phyloP scores from a whole-genome alignment of 208 protist species.

The Crithidia mellificae region DNA sequence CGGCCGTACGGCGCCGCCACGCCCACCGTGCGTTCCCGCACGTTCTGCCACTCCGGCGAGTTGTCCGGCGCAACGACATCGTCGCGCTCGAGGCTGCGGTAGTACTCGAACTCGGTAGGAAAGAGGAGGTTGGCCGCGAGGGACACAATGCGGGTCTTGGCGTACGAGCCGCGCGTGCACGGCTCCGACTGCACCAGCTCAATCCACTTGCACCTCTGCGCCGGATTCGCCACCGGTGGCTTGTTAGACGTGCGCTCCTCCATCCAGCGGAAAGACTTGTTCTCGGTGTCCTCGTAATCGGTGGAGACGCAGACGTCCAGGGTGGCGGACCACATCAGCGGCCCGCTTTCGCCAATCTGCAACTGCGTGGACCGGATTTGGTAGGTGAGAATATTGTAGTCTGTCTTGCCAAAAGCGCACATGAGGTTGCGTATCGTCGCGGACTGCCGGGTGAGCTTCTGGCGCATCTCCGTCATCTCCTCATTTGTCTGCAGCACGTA shows the following conservation, averaged over 20 bases:
- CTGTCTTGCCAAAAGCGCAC: background rate
- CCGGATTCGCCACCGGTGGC: background rate
- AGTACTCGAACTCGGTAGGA: constrained; percentile 4
- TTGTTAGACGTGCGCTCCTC: constrained; percentile 2
- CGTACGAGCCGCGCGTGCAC: constrained; percentile 2
- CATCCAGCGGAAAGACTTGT: constrained; percentile 1
- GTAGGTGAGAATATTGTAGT: constrained; percentile 20
- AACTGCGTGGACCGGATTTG: constrained; percentile 5
- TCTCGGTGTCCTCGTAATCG: background rate
- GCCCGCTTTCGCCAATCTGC: constrained; percentile 19
- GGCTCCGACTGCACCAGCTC: constrained; percentile 17
- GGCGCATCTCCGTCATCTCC: background rate
- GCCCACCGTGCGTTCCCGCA: background rate
- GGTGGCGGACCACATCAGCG: constrained; percentile 16
- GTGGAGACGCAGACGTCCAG: constrained; percentile 9
- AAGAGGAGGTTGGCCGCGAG: constrained; percentile 5
- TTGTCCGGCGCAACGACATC: constrained; percentile 3
- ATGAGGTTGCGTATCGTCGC: constrained; percentile 10
- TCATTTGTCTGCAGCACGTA: background rate
- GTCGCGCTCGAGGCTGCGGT: constrained; percentile 7
- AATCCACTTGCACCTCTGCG: background rate
- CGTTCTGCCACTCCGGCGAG: background rate
- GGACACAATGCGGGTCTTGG: background rate
- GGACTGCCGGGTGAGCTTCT: background rate
- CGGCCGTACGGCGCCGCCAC: background rate